Evolutionary conservation across 1,284 basidiomycete genomes (phyloP).

Genomic region (Fomitopsis pinicola): DNA sequence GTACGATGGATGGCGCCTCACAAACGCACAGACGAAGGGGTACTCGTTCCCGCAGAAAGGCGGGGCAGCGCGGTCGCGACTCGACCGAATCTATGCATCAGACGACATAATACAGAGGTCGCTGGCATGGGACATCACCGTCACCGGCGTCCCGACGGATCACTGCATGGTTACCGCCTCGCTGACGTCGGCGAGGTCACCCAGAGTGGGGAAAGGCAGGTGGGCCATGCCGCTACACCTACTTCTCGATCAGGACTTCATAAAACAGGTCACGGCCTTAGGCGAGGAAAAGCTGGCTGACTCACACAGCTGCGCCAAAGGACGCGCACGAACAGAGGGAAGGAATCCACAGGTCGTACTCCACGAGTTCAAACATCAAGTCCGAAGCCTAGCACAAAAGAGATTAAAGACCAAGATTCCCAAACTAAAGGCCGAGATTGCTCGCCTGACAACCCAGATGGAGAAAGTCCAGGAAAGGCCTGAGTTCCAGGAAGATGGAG

Average conservation of each 20-base stretch:
- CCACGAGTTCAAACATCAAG: background rate
- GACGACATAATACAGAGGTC: background rate
- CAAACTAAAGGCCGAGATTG: background rate
- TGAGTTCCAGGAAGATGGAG: background rate
- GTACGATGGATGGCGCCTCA: background rate
- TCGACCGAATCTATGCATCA: background rate
- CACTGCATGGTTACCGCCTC: background rate
- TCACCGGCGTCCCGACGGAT: background rate
- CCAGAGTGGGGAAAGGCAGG: slow-evolving; percentile 4
- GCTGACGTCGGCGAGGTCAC: background rate
- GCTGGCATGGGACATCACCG: background rate
- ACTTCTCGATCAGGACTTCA: background rate
- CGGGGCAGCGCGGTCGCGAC: background rate
- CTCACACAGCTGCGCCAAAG: background rate
- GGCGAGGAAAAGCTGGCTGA: background rate
- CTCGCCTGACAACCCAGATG: background rate
- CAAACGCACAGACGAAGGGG: background rate
- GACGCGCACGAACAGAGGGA: background rate
- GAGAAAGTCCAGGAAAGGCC: background rate
- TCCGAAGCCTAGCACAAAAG: background rate
- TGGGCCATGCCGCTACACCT: background rate
- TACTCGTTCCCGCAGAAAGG: background rate
- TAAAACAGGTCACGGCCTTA: background rate
- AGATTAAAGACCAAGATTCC: background rate
- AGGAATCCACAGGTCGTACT: background rate